Evolutionary conservation across 495 filamentous ascomycete genomes (phyloP).

Genomic region (Lindgomyces ingoldianus): DNA sequence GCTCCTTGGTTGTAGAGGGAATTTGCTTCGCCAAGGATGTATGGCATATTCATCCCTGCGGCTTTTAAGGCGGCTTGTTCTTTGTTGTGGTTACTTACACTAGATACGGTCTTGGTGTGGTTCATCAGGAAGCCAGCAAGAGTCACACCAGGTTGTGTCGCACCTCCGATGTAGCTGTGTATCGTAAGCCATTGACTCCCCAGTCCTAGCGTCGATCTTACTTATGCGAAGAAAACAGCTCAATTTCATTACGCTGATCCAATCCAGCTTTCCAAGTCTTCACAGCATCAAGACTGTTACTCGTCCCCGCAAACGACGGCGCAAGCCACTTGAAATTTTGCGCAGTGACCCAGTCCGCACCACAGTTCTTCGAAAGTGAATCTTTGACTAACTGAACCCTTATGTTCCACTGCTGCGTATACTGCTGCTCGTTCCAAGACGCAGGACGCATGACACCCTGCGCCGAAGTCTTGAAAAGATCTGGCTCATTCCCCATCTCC

Average conservation of each 20-base stretch:
- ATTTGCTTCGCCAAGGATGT: conserved; percentile 68
- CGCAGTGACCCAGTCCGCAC: conserved; percentile 49
- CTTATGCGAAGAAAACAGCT: conserved; percentile 65
- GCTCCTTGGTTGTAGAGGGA: conserved; percentile 65
- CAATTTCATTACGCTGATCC: conserved; percentile 53
- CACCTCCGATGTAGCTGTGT: conserved; percentile 64
- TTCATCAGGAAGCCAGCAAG: conserved; percentile 67
- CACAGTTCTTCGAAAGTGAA: conserved; percentile 54
- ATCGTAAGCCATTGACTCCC: conserved; percentile 8
- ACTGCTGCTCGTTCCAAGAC: conserved; percentile 58
- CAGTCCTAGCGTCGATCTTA: conserved; percentile 40
- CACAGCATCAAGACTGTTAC: conserved; percentile 55
- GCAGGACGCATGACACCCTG: conserved; percentile 57
- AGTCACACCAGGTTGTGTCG: conserved; percentile 62
- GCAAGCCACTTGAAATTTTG: conserved; percentile 56
- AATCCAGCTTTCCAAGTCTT: conserved; percentile 56
- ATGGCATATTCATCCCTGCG: conserved; percentile 48
- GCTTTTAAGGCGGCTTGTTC: conserved; percentile 5
- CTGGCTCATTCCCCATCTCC: conserved; percentile 70
- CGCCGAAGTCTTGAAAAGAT: conserved; percentile 58
- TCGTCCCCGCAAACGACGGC: conserved; percentile 61
- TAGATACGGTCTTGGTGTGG: conserved; percentile 57
- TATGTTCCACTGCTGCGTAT: conserved; percentile 63
- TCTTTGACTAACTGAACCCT: conserved; percentile 54
- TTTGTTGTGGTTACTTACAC: conserved; percentile 49